Evolutionary conservation across 768 basidiomycete genomes (phyloP).

Genomic region (Gymnopilus dilepis): DNA sequence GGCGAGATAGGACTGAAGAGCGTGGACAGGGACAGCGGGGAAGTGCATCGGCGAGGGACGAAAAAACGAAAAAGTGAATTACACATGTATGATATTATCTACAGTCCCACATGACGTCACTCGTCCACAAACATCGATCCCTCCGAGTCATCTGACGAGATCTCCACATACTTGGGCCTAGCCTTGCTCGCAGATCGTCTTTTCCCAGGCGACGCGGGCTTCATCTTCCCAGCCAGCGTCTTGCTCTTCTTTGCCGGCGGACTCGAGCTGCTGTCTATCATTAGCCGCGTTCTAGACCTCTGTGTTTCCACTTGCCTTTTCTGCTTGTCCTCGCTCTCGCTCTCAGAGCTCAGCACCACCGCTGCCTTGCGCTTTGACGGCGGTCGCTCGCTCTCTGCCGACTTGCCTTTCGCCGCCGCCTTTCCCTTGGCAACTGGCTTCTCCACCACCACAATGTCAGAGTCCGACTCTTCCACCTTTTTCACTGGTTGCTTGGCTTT

Average conservation of each 20-base stretch:
- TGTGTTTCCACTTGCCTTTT: slow-evolving; percentile 56
- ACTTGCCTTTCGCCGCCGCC: slow-evolving; percentile 8
- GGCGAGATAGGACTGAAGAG: slow-evolving; percentile 37
- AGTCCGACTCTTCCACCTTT: slow-evolving; percentile 42
- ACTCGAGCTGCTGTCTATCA: slow-evolving; percentile 16
- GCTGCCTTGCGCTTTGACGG: background rate
- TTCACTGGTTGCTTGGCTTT: slow-evolving; percentile 15
- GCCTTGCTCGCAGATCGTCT: slow-evolving; percentile 45
- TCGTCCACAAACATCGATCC: slow-evolving; percentile 51
- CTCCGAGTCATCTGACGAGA: slow-evolving; percentile 53
- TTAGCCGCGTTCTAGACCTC: background rate
- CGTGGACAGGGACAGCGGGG: slow-evolving; percentile 30
- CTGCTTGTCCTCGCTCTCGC: slow-evolving; percentile 55
- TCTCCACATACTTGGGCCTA: slow-evolving; percentile 66
- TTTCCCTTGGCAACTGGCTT: slow-evolving; percentile 10
- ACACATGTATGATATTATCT: slow-evolving; percentile 15
- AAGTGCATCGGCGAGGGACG: slow-evolving; percentile 20
- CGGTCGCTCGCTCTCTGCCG: slow-evolving; percentile 5
- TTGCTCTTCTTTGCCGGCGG: slow-evolving; percentile 39
- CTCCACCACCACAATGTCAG: slow-evolving; percentile 35
- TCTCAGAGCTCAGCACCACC: no score
- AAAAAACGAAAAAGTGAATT: slow-evolving; percentile 8
- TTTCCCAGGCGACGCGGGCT: slow-evolving; percentile 63
- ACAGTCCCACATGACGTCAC: slow-evolving; percentile 32
- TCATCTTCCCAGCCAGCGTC: slow-evolving; percentile 59